Evolutionary conservation across 139 green algal genomes (phyloP), one percentile per base, ranked within the genome.

Genomic region (Closterium sp.): DNA sequence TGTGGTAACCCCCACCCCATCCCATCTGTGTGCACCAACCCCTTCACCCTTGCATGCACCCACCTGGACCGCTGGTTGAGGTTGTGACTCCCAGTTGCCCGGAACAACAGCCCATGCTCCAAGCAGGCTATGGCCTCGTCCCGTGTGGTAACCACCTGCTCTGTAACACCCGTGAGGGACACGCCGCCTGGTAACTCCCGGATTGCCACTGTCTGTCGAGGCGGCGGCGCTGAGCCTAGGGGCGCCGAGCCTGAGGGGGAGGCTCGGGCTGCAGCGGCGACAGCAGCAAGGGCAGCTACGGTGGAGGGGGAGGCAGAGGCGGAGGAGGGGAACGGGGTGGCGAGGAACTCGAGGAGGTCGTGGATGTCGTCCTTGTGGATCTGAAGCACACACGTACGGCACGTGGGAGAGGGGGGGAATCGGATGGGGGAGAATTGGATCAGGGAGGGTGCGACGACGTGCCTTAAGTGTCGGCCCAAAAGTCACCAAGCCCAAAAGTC

Each of bases 1-100:
- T 32, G 36, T 94, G 76, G 84, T 81, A 34, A 99, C 97, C 90
- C 98, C 97, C 76, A n/a, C n/a, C n/a, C 76, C 8, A 85, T 4
- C 8, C n/a, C 30, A 84, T 36, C 35, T 33, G 84, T 33, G 16
- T 9, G 33, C 2, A 90, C 31, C 31, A 5, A 90, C 19, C 3
- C 34, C 4, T 90, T 9, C 16, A 90, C 87, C 31, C 34, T 91
- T 3, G 76, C 33, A 87, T 19, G n/a, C 1, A 36, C 88, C 92
- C 85, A 94, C 91, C 91, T 96, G 28, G 94, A 96, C 64, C 94
- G 94, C 89, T 95, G 95, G 94, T 99, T 99, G 98, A 99, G 99
- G 89, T 94, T 95, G 4, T 97, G 99, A 21, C 94, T 95, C 0
- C 95, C 97, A 4, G 97, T 98, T 0, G 97, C 95, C 2, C 97